phyloP scores from a whole-genome alignment of 257 asterid genomes.

The Plectranthus barbatus region DNA sequence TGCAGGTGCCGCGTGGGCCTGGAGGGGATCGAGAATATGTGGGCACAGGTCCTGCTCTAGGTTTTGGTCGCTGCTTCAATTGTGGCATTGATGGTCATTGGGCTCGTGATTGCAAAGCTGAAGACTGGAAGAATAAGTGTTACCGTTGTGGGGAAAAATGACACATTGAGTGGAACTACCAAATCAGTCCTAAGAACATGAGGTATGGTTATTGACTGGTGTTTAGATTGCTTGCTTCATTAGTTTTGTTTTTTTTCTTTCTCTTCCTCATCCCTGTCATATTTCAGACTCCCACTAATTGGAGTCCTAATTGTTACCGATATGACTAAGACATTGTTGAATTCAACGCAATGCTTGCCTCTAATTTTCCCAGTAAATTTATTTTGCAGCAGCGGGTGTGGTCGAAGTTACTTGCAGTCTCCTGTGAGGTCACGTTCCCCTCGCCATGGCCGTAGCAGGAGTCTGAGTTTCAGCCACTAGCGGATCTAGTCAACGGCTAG shows the following conservation, averaged over 20 bases:
- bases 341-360: not conserved
- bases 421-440: constrained; percentile 88
- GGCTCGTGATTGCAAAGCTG: constrained; percentile 99
- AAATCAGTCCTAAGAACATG: constrained; percentile 79
- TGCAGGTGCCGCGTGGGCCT: constrained; percentile 96
- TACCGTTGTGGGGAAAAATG: constrained; percentile 97
- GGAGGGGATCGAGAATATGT: constrained; percentile 83
- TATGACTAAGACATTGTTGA: no score
- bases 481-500: no score
- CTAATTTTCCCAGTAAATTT: not conserved
- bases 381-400: constrained; percentile 35
- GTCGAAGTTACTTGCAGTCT: constrained; percentile 62
- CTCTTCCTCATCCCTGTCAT: not conserved
- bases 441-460: constrained; percentile 52
- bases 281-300: not conserved
- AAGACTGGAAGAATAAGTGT: constrained; percentile 98
- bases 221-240: not conserved
- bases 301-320: not conserved
- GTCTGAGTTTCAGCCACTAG: constrained; percentile 70
- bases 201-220: constrained; percentile 30
- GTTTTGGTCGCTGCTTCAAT: constrained; percentile 99
- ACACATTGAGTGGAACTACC: constrained; percentile 87
- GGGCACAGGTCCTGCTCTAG: constrained; percentile 94
- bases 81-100: constrained; percentile 98
- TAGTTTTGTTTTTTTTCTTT: not conserved